phyloP scores from a whole-genome alignment of 2,329 filamentous ascomycete species.

The Elsinoe arachidis region DNA sequence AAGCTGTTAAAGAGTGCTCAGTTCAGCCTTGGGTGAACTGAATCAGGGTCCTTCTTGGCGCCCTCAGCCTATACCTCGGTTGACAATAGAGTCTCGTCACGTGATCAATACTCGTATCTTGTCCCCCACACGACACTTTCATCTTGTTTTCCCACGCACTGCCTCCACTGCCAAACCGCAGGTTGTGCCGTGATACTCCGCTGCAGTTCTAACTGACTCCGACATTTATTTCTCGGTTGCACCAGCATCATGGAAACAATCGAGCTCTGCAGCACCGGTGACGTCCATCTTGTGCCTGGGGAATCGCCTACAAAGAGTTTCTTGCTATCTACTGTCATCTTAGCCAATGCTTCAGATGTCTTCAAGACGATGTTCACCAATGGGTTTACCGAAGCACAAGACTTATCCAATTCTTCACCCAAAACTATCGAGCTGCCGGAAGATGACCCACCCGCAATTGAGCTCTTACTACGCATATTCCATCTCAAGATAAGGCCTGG shows the following conservation, averaged over 20 bases:
- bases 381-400: not conserved
- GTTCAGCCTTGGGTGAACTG: too few species aligned
- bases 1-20: too few species aligned
- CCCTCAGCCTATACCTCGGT: too few species aligned
- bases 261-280: not conserved
- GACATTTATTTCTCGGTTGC: not conserved
- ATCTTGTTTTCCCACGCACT: too few species aligned
- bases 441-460: not conserved
- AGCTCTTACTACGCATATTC: not conserved
- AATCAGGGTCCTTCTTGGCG: too few species aligned
- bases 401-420: not conserved
- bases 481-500: not conserved
- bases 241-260: not conserved
- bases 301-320: not conserved
- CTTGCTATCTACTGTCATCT: not conserved
- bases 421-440: not conserved
- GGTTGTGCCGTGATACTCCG: too few species aligned
- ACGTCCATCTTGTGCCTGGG: not conserved
- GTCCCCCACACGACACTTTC: too few species aligned
- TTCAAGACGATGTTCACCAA: conserved; percentile 3
- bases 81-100: too few species aligned
- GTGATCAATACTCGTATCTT: too few species aligned
- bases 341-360: not conserved
- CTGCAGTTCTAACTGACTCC: too few species aligned
- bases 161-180: too few species aligned